These are phyloP conservation scores for Boletus rufocinnamomeus DNA, from an alignment of 768 basidiomycete genomes.

Conservation along the genomic window DNA sequence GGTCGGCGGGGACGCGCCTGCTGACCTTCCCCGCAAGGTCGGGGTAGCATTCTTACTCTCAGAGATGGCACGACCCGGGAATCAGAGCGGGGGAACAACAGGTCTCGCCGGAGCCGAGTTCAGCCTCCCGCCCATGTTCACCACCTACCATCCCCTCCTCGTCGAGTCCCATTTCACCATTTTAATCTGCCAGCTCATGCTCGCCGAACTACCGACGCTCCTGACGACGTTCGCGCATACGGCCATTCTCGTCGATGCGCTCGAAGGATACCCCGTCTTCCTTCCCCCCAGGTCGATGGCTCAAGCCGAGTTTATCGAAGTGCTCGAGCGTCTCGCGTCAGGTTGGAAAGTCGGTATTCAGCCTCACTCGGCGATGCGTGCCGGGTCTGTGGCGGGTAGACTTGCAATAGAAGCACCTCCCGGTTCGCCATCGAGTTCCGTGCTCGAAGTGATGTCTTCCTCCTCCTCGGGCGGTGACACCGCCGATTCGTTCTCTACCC, in stretches of 20 bases:
- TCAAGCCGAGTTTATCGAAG: constrained; percentile 86
- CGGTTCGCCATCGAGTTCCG: constrained; percentile 24
- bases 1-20: constrained; percentile 16
- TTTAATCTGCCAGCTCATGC: constrained; percentile 72
- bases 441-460: constrained; percentile 25
- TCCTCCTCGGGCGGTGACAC: constrained; percentile 26
- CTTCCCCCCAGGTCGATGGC: constrained; percentile 85
- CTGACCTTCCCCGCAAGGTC: constrained; percentile 51
- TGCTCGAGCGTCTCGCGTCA: constrained; percentile 75
- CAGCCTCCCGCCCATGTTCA: constrained; percentile 58
- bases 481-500: constrained; percentile 12
- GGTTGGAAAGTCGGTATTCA: constrained; percentile 73
- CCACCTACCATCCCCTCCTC: constrained; percentile 88
- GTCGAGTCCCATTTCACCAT: constrained; percentile 86
- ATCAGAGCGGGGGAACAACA: constrained; percentile 39
- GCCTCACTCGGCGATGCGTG: constrained; percentile 49
- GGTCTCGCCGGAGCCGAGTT: constrained; percentile 41
- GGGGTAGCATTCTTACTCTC: constrained; percentile 71
- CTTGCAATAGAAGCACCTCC: constrained; percentile 45
- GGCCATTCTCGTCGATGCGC: constrained; percentile 70
- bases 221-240: constrained; percentile 66
- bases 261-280: constrained; percentile 90
- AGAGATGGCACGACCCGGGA: constrained; percentile 67
- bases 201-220: constrained; percentile 68
- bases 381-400: constrained; percentile 38